These are phyloP conservation scores for Phytopythium litorale DNA, from an alignment of 352 stramenopile species.

Conservation along the genomic window DNA sequence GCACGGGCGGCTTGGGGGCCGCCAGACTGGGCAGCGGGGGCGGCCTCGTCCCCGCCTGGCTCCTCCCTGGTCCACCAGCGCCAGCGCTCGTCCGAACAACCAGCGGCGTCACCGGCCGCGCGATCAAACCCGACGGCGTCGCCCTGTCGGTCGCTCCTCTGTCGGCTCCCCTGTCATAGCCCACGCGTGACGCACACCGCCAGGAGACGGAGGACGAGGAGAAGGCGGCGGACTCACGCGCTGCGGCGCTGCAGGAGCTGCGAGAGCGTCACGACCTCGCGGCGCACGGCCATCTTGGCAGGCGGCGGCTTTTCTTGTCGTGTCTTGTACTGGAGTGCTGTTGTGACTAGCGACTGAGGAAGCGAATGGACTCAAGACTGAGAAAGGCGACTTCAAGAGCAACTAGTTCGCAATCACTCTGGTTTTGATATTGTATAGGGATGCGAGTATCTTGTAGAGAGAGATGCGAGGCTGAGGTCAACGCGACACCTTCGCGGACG, in stretches of 20 bases:
- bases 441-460: neutral
- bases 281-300: slow-evolving; percentile 49
- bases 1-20: neutral
- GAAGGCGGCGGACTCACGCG: slow-evolving; percentile 12
- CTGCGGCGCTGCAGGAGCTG: slow-evolving; percentile 58
- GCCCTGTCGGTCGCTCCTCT: neutral
- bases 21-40: neutral
- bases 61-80: neutral
- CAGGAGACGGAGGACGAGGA: neutral
- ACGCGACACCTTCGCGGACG: too few relatives aligned
- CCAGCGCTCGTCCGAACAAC: neutral
- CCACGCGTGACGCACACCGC: neutral
- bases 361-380: neutral
- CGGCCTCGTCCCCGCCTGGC: neutral
- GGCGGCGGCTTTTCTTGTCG: neutral
- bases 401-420: slow-evolving; percentile 5
- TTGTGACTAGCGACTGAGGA: too few relatives aligned
- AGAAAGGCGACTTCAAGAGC: slow-evolving; percentile 6
- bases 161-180: neutral
- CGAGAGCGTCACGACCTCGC: slow-evolving; percentile 70
- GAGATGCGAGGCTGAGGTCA: neutral
- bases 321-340: neutral
- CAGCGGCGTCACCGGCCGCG: neutral
- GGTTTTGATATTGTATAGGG: neutral
- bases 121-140: too few relatives aligned